Conservation (phyloP, 2,329 filamentous ascomycete genomes). For the Cladophialophora yegresii region DNA sequence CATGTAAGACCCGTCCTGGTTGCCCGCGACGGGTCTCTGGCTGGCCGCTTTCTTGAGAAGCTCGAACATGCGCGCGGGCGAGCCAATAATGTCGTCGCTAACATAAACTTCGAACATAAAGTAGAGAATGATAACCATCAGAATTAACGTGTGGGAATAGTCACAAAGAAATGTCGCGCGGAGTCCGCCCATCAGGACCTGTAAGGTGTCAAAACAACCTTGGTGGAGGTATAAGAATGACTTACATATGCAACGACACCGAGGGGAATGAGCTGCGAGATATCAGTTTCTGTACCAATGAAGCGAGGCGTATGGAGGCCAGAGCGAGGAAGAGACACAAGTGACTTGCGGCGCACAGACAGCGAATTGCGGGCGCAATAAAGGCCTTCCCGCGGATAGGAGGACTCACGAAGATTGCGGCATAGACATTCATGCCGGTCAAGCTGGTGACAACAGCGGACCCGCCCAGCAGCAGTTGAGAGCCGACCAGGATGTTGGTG, state of each 20-base stretch:
- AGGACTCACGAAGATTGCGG: conserved; percentile 70
- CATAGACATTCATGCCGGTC: conserved; percentile 74
- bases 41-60: conserved; percentile 51
- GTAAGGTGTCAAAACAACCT: background rate
- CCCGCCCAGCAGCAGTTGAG: conserved; percentile 49
- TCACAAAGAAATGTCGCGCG: conserved; percentile 75
- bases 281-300: background rate
- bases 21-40: conserved; percentile 53
- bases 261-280: conserved; percentile 59
- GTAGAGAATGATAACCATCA: conserved; percentile 77
- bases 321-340: background rate
- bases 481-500: conserved; percentile 82
- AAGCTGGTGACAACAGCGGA: conserved; percentile 55
- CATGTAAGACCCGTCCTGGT: conserved; percentile 57
- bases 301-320: too few relatives aligned
- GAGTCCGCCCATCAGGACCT: conserved; percentile 54
- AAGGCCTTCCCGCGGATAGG: background rate
- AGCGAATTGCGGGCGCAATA: background rate
- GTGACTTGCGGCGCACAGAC: too few relatives aligned
- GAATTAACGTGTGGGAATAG: conserved; percentile 74
- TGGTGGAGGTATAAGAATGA: background rate
- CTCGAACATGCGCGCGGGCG: conserved; percentile 58
- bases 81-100: conserved; percentile 69
- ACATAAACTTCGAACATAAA: conserved; percentile 61
- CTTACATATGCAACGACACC: conserved; percentile 73